Conservation (phyloP, 805 yeast species). For the Millerozyma miso region DNA sequence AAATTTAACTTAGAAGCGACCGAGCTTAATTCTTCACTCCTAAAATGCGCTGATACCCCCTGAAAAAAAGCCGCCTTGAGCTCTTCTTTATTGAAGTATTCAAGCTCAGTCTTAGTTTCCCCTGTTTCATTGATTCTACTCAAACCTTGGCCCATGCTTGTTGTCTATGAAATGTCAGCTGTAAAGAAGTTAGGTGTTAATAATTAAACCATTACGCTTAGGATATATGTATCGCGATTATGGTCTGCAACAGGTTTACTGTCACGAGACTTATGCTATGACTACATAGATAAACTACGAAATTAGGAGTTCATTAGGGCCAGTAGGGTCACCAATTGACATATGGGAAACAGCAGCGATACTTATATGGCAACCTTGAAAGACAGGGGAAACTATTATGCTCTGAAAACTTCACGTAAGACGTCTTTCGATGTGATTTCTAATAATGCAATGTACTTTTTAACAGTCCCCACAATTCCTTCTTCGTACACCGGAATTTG, state of each 20-base stretch:
- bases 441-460: slow-evolving; percentile 19
- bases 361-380: not conserved
- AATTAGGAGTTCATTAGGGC: not conserved
- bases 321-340: not conserved
- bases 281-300: not conserved
- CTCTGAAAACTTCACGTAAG: slow-evolving; percentile 19
- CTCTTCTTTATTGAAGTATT: slow-evolving; percentile 17
- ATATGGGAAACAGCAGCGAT: not conserved
- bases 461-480: slow-evolving; percentile 16
- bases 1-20: slow-evolving; percentile 13
- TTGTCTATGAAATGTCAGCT: not conserved
- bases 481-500: slow-evolving; percentile 21
- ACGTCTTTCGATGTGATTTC: slow-evolving; percentile 30
- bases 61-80: slow-evolving; percentile 16
- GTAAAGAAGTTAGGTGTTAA: not conserved
- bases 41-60: slow-evolving; percentile 13
- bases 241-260: not conserved
- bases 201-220: not conserved
- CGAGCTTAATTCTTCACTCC: slow-evolving; percentile 16
- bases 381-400: not conserved
- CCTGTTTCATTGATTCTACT: slow-evolving; percentile 5
- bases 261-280: not conserved
- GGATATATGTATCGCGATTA: not conserved
- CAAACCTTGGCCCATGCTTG: slow-evolving; percentile 17
- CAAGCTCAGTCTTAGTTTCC: slow-evolving; percentile 4